A percentile compares a stretch with the other conserved stretches of the same genome.
These are phyloP conservation scores for Lentinula edodes DNA, from an alignment of 768 basidiomycete genomes.

Conservation along the genomic window DNA sequence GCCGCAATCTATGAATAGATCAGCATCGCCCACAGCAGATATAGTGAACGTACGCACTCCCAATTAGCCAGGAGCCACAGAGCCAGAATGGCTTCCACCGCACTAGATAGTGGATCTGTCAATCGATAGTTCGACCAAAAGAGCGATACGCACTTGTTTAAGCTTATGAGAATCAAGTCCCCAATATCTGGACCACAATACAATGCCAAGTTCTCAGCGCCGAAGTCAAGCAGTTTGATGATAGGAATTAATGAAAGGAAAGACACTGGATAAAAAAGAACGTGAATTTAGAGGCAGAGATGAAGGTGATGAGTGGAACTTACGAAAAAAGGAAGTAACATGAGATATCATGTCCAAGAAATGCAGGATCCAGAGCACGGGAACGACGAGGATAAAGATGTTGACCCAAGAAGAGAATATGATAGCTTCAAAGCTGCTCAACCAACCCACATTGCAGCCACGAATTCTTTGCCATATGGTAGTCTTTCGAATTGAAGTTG, in stretches of 20 bases:
- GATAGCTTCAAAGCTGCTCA: slow-evolving; percentile 27
- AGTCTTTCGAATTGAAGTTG: not conserved
- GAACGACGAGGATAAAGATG: slow-evolving; percentile 32
- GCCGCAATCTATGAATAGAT: slow-evolving; percentile 24
- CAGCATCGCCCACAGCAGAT: not conserved
- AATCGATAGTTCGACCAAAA: not conserved
- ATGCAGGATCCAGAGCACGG: slow-evolving; percentile 16
- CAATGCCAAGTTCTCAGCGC: slow-evolving; percentile 43
- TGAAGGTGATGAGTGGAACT: slow-evolving; percentile 11
- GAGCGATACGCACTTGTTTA: slow-evolving; percentile 37
- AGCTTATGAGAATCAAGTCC: slow-evolving; percentile 42
- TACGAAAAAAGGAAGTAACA: slow-evolving; percentile 21
- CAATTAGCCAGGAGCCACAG: slow-evolving; percentile 41
- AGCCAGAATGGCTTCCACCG: slow-evolving; percentile 44
- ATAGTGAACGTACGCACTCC: slow-evolving; percentile 28
- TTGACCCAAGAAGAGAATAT: slow-evolving; percentile 35
- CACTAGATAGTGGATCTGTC: slow-evolving; percentile 20
- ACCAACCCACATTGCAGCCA: slow-evolving; percentile 18
- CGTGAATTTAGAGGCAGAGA: not conserved
- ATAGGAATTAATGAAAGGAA: slow-evolving; percentile 47
- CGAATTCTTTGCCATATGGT: not conserved
- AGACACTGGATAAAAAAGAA: slow-evolving; percentile 25
- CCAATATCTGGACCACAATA: slow-evolving; percentile 47
- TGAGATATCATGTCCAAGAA: slow-evolving; percentile 16
- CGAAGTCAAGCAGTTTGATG: slow-evolving; percentile 44